These are phyloP conservation scores for Escovopsis sp. DNA, from an alignment of 2,329 filamentous ascomycete species.

Conservation along the genomic window DNA sequence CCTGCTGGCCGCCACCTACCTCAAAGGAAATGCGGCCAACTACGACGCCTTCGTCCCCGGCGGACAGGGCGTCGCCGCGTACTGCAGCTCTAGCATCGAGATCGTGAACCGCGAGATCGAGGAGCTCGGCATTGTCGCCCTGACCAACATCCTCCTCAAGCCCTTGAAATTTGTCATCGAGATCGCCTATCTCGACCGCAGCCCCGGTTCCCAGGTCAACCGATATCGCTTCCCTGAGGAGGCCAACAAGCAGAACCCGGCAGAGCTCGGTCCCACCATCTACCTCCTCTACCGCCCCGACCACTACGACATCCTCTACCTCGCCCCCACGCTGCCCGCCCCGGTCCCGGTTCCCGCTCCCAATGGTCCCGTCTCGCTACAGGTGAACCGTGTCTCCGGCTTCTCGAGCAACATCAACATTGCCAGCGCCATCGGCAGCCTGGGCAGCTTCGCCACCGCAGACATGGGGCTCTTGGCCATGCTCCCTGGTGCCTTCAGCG, in stretches of 20 bases:
- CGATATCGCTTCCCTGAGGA: slow-evolving; percentile 49
- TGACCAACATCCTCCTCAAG: slow-evolving; percentile 67
- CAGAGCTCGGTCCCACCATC: slow-evolving; percentile 35
- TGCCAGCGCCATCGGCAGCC: slow-evolving; percentile 21
- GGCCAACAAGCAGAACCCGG: slow-evolving; percentile 28
- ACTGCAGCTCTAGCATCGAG: slow-evolving; percentile 58
- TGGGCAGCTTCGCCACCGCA: slow-evolving; percentile 27
- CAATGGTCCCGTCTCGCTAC: slow-evolving; percentile 23
- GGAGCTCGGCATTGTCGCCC: slow-evolving; percentile 64
- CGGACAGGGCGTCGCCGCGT: slow-evolving; percentile 44
- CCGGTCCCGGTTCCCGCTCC: slow-evolving; percentile 10
- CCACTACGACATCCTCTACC: slow-evolving; percentile 92
- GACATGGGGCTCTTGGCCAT: slow-evolving; percentile 30
- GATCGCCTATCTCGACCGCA: slow-evolving; percentile 83
- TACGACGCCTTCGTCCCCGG: slow-evolving; percentile 61
- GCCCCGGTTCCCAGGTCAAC: slow-evolving; percentile 62
- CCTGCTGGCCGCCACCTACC: slow-evolving; percentile 69
- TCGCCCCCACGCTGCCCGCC: slow-evolving; percentile 21
- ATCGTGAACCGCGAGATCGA: slow-evolving; percentile 74
- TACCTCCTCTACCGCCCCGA: slow-evolving; percentile 54
- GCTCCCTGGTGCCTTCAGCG: slow-evolving; percentile 31
- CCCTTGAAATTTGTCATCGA: slow-evolving; percentile 68
- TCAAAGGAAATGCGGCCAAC: slow-evolving; percentile 56
- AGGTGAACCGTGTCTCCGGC: slow-evolving; percentile 37
- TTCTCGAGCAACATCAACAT: slow-evolving; percentile 33